Conservation (phyloP, 345 rosid species). For the Salix brachista region DNA sequence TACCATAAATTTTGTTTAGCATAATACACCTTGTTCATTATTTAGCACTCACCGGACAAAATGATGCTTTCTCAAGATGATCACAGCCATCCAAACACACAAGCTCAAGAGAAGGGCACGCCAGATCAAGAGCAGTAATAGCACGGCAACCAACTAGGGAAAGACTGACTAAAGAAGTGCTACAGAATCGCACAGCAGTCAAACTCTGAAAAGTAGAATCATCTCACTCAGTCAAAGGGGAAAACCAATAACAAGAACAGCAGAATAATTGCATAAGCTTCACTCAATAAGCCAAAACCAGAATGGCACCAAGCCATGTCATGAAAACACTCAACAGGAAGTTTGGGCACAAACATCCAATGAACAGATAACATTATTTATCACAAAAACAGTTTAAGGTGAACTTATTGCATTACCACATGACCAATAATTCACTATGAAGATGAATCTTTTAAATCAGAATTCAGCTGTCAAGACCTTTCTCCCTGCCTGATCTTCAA, state of each 20-base stretch:
- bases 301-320: neutral
- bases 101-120: conserved; percentile 78
- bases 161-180: conserved; percentile 69
- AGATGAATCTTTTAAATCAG: neutral
- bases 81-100: conserved; percentile 94
- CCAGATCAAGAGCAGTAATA: conserved; percentile 66
- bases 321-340: neutral
- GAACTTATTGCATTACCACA: neutral
- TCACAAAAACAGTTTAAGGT: neutral
- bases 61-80: conserved; percentile 85
- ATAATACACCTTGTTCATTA: neutral
- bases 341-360: neutral
- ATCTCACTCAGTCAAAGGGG: conserved; percentile 7
- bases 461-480: neutral
- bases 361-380: neutral
- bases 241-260: neutral
- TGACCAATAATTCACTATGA: neutral
- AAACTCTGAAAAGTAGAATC: conserved; percentile 53
- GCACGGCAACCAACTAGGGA: conserved; percentile 93
- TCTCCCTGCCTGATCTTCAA: conserved; percentile 2
- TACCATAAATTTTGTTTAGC: neutral
- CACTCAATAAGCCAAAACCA: neutral
- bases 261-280: neutral
- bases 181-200: conserved; percentile 66
- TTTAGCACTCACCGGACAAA: conserved; percentile 68